These are phyloP conservation scores for Nicotiana undulata DNA, from an alignment of 257 asterid species.

Conservation along the genomic window DNA sequence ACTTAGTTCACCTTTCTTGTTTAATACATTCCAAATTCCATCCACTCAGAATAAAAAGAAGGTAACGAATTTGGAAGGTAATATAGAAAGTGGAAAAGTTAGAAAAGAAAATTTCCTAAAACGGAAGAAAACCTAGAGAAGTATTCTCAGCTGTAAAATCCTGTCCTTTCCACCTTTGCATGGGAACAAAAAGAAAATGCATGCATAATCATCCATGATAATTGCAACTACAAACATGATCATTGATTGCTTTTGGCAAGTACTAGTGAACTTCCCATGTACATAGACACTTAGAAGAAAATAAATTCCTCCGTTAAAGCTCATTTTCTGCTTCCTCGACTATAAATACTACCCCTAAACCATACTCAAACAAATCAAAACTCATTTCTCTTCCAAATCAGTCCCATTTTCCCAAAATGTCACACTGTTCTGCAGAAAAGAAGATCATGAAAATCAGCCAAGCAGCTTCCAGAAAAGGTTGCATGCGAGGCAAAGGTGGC, in stretches of 20 bases:
- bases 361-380: not conserved
- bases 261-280: not conserved
- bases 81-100: not conserved
- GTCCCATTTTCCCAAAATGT: not conserved
- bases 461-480: constrained; percentile 40
- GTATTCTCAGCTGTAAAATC: not conserved
- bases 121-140: not conserved
- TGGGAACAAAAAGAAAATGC: not conserved
- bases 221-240: not conserved
- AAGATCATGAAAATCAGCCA: not conserved
- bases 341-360: not conserved
- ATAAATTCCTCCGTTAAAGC: not conserved
- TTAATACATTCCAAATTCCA: not conserved
- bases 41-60: not conserved
- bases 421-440: not conserved
- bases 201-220: not conserved
- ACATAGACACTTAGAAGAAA: not conserved
- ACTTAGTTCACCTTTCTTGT: not conserved
- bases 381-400: not conserved
- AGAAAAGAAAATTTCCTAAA: not conserved
- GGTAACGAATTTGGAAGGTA: not conserved
- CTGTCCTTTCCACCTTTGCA: not conserved
- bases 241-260: not conserved
- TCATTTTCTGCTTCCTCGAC: not conserved
- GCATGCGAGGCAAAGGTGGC: constrained; percentile 83